A percentile compares a stretch with the other conserved stretches of the same genome.
phyloP scores from a whole-genome alignment of 192 early-diverging fungal species.

The Mycoemilia scoparia region DNA sequence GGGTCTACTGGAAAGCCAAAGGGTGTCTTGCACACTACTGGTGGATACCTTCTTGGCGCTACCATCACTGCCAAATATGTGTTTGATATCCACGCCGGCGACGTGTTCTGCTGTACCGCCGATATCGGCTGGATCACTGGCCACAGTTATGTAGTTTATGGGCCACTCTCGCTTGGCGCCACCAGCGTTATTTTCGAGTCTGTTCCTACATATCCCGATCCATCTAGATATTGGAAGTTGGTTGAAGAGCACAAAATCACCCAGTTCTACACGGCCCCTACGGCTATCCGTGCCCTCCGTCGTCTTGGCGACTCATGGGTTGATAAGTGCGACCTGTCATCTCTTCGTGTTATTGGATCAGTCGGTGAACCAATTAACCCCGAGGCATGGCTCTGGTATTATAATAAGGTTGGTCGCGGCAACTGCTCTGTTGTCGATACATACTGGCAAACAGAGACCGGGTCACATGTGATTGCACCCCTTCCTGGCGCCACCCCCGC shows the following conservation, averaged over 20 bases:
- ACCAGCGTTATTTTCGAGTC: slow-evolving; percentile 91
- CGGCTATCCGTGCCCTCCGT: slow-evolving; percentile 89
- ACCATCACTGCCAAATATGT: slow-evolving; percentile 72
- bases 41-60: slow-evolving; percentile 87
- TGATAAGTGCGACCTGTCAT: slow-evolving; percentile 55
- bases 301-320: slow-evolving; percentile 66
- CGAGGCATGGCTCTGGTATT: slow-evolving; percentile 95
- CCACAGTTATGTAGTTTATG: slow-evolving; percentile 86
- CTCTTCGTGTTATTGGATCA: slow-evolving; percentile 77
- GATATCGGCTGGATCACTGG: slow-evolving; percentile 87
- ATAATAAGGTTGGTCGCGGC: slow-evolving; percentile 69
- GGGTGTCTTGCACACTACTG: slow-evolving; percentile 88
- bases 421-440: slow-evolving; percentile 92
- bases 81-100: slow-evolving; percentile 81
- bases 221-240: slow-evolving; percentile 63
- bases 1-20: slow-evolving; percentile 83
- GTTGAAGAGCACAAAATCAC: slow-evolving; percentile 84
- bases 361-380: slow-evolving; percentile 98
- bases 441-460: slow-evolving; percentile 89
- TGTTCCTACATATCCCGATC: slow-evolving; percentile 82
- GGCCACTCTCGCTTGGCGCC: slow-evolving; percentile 65
- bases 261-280: slow-evolving; percentile 96
- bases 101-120: slow-evolving; percentile 86
- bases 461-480: slow-evolving; percentile 79
- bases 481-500: slow-evolving; percentile 74